A percentile compares a stretch with the other conserved stretches of the same genome.
Conservation (phyloP, 2,329 filamentous ascomycete genomes). For the Scolecobasidium constrictum region DNA sequence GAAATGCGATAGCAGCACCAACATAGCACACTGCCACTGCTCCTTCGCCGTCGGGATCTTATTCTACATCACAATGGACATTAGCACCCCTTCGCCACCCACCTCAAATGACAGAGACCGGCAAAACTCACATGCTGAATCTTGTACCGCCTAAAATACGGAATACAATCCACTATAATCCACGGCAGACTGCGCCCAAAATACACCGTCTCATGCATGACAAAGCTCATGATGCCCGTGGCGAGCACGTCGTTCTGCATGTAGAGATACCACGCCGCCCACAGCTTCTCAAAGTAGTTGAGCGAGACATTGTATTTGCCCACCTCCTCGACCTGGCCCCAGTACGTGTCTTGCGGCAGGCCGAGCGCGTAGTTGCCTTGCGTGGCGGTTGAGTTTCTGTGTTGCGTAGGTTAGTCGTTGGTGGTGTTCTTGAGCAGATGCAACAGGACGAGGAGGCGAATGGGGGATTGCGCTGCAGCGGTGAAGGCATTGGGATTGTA, state of each 20-base stretch:
- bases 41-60: constrained; percentile 90
- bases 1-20: constrained; percentile 91
- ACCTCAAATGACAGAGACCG: no score
- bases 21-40: constrained; percentile 86
- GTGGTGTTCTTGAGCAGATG: no score
- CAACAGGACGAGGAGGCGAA: no score
- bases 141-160: constrained; percentile 87
- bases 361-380: background rate
- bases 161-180: constrained; percentile 82
- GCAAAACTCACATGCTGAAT: constrained; percentile 62
- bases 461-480: no score
- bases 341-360: constrained; percentile 32
- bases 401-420: no score
- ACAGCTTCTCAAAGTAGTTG: constrained; percentile 77
- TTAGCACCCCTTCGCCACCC: background rate
- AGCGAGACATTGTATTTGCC: constrained; percentile 71
- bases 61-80: constrained; percentile 30
- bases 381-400: no score
- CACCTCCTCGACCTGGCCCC: constrained; percentile 54
- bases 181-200: constrained; percentile 86
- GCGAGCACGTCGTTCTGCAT: constrained; percentile 97
- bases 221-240: constrained; percentile 94
- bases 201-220: constrained; percentile 90
- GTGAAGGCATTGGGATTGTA: no score
- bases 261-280: constrained; percentile 93